Conservation (phyloP, 2,329 filamentous ascomycete species). For the Zelopaecilomyces penicillatus region DNA sequence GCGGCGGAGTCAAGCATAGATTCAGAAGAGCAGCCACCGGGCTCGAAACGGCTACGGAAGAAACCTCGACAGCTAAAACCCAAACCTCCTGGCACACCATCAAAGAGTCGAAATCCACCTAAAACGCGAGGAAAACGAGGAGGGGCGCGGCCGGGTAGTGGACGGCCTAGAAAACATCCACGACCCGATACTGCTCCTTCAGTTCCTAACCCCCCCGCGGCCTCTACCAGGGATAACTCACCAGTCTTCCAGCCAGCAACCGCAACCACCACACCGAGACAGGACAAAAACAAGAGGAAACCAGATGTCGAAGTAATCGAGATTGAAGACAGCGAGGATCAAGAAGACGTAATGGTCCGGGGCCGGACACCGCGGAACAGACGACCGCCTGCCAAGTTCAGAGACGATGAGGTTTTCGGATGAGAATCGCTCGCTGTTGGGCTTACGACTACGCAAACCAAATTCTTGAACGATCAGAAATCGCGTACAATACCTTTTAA, state of each 20-base stretch:
- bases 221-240: slow-evolving; percentile 25
- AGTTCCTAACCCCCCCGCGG: not conserved
- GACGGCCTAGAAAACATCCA: slow-evolving; percentile 31
- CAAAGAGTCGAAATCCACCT: slow-evolving; percentile 14
- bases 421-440: not conserved
- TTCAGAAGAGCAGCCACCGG: slow-evolving; percentile 15
- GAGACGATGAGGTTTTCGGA: slow-evolving; percentile 24
- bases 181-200: slow-evolving; percentile 10
- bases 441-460: too few relatives aligned
- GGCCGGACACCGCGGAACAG: slow-evolving; percentile 20
- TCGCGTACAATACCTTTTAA: too few relatives aligned
- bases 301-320: slow-evolving; percentile 13
- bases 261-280: slow-evolving; percentile 2
- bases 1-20: slow-evolving; percentile 16
- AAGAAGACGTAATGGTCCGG: slow-evolving; percentile 23
- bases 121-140: slow-evolving; percentile 29
- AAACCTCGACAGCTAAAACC: slow-evolving; percentile 12
- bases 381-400: slow-evolving; percentile 27
- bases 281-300: not conserved
- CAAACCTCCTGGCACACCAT: slow-evolving; percentile 6
- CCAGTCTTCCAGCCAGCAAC: slow-evolving; percentile 8
- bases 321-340: slow-evolving; percentile 23
- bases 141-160: slow-evolving; percentile 30
- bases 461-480: not conserved
- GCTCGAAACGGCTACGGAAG: slow-evolving; percentile 18